phyloP scores from a whole-genome alignment of 345 rosid species.

The Aethionema arabicum region DNA sequence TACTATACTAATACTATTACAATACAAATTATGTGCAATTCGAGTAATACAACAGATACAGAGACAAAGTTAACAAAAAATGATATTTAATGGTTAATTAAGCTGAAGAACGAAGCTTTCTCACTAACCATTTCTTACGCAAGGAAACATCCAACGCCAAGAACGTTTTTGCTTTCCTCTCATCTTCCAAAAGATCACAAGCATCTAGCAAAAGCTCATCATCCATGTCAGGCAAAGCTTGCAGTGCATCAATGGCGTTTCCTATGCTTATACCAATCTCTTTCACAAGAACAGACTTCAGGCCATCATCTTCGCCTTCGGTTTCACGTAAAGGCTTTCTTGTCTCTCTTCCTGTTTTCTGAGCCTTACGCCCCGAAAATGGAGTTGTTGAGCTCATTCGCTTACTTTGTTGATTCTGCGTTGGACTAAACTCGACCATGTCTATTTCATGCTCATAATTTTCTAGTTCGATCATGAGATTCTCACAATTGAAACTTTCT shows the following conservation, averaged over 20 bases:
- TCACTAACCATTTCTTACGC: constrained; percentile 71
- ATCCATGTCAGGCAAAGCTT: constrained; percentile 64
- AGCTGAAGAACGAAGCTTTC: constrained; percentile 60
- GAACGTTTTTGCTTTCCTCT: constrained; percentile 73
- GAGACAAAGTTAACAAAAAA: no score
- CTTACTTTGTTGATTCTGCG: constrained; percentile 45
- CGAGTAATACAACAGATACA: no score
- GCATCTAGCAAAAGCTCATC: constrained; percentile 78
- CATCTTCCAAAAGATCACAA: constrained; percentile 81
- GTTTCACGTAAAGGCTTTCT: constrained; percentile 34
- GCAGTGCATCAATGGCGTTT: constrained; percentile 56
- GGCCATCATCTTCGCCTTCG: constrained; percentile 26
- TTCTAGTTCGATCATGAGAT: constrained; percentile 34
- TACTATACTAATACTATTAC: no score
- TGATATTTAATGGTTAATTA: background rate
- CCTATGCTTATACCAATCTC: constrained; percentile 40
- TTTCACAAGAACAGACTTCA: constrained; percentile 19
- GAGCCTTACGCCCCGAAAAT: constrained; percentile 42
- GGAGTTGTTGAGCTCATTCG: constrained; percentile 28
- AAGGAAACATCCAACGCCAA: constrained; percentile 59
- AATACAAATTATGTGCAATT: no score
- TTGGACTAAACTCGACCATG: constrained; percentile 29
- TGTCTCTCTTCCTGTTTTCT: constrained; percentile 43
- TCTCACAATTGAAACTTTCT: constrained; percentile 33
- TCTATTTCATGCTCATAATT: constrained; percentile 32